Conservation (phyloP, 2,329 filamentous ascomycete genomes). For the Lasiodiplodia theobromae region DNA sequence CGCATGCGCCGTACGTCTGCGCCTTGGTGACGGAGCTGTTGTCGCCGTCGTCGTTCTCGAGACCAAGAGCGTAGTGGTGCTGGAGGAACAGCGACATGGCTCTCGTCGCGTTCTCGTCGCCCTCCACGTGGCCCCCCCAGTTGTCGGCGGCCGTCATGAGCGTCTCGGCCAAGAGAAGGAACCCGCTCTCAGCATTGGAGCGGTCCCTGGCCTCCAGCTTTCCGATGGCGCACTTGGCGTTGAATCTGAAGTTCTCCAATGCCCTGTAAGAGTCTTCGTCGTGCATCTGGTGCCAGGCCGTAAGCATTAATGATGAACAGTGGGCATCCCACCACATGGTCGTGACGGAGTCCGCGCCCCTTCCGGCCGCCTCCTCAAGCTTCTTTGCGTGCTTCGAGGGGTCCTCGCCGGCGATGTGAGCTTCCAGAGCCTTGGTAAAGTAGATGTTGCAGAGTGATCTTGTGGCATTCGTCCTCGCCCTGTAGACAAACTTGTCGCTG, state of each 20-base stretch:
- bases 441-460: slow-evolving; percentile 23
- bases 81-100: slow-evolving; percentile 21
- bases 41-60: background rate
- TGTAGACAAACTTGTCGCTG: slow-evolving; percentile 17
- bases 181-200: slow-evolving; percentile 22
- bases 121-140: slow-evolving; percentile 18
- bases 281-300: slow-evolving; percentile 21
- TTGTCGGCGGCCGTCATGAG: slow-evolving; percentile 24
- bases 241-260: slow-evolving; percentile 24
- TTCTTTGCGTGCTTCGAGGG: slow-evolving; percentile 12
- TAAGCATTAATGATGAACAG: slow-evolving; percentile 25
- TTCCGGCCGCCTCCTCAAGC: slow-evolving; percentile 20
- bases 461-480: slow-evolving; percentile 16
- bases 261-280: slow-evolving; percentile 15
- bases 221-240: slow-evolving; percentile 18
- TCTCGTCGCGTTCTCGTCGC: slow-evolving; percentile 21
- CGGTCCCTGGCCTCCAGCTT: slow-evolving; percentile 18
- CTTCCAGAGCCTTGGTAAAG: slow-evolving; percentile 25
- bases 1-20: slow-evolving; percentile 22
- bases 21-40: background rate
- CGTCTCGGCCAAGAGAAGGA: slow-evolving; percentile 25
- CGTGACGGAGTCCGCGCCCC: slow-evolving; percentile 15
- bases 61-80: slow-evolving; percentile 7
- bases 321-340: slow-evolving; percentile 24
- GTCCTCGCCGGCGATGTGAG: slow-evolving; percentile 18